Evolutionary conservation across 1,139 yeast species (phyloP).

Genomic region (Kodamaea sp.): DNA sequence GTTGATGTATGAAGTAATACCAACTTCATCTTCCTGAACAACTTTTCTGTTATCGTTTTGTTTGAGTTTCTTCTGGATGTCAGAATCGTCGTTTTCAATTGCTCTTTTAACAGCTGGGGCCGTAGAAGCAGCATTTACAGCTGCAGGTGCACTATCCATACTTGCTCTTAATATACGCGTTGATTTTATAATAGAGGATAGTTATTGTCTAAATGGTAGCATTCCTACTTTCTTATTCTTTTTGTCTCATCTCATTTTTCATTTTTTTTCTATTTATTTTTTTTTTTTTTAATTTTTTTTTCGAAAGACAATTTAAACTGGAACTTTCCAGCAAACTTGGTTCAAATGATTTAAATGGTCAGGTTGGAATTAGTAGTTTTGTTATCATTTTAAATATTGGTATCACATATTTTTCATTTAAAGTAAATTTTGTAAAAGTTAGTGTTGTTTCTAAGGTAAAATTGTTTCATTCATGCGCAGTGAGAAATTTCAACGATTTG

Average conservation of each 20-base stretch:
- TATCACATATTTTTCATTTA: no score
- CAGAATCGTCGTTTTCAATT: slow-evolving; percentile 5
- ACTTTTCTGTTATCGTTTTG: slow-evolving; percentile 14
- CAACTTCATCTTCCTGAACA: slow-evolving; percentile 70
- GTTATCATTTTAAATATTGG: no score
- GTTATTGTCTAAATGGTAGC: slow-evolving; percentile 13
- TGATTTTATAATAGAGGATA: slow-evolving; percentile 7
- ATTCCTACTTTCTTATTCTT: slow-evolving; percentile 5
- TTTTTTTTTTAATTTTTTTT: no score
- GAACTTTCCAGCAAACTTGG: no score
- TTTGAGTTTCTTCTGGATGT: slow-evolving; percentile 12
- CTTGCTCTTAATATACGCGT: no score
- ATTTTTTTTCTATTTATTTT: not conserved
- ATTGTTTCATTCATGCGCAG: no score
- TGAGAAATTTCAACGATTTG: no score
- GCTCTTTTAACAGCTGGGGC: slow-evolving; percentile 9
- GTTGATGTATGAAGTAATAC: slow-evolving; percentile 70
- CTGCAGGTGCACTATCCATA: not conserved
- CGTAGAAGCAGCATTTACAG: not conserved
- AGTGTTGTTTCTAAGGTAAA: no score
- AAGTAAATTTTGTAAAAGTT: no score
- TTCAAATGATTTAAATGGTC: no score
- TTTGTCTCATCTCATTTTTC: slow-evolving; percentile 8
- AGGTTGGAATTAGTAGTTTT: no score
- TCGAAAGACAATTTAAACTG: no score